A percentile compares a stretch with the other conserved stretches of the same genome.
These are phyloP conservation scores for Adiantum capillusveneris DNA, from an alignment of 75 land plant species.

Conservation along the genomic window DNA sequence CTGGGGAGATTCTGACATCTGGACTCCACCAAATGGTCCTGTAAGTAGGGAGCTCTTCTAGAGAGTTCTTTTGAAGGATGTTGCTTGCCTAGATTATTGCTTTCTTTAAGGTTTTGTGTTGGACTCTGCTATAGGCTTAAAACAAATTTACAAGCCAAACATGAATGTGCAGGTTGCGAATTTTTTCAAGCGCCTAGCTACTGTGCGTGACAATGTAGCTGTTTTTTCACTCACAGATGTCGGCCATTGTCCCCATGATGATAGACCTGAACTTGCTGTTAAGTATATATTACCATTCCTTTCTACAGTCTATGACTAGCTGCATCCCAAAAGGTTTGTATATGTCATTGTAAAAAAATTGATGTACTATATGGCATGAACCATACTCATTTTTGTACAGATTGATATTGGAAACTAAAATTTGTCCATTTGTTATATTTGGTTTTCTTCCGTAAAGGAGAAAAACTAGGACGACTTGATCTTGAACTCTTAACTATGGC, in stretches of 20 bases:
- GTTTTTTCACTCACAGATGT: conserved; percentile 49
- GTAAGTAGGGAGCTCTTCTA: conserved; percentile 8
- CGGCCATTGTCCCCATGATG: conserved; percentile 97
- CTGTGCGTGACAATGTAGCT: conserved; percentile 30
- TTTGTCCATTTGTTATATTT: no score
- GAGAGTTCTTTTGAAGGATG: background rate
- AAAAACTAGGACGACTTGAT: no score
- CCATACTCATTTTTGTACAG: no score
- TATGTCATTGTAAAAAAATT: no score
- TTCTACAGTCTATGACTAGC: background rate
- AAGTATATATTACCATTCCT: conserved; percentile 1
- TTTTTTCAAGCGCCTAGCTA: conserved; percentile 45
- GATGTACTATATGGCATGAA: no score
- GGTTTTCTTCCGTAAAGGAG: no score
- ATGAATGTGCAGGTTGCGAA: conserved; percentile 32
- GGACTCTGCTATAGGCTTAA: no score
- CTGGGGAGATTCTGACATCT: conserved; percentile 83
- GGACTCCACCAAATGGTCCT: conserved; percentile 83
- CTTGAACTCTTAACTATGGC: no score
- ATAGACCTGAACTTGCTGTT: conserved; percentile 52
- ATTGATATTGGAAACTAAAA: no score
- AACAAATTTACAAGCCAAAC: no score
- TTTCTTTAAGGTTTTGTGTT: no score
- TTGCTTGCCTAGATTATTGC: background rate
- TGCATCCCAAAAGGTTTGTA: no score